Evolutionary conservation across 306 rosid species (phyloP).

Genomic region (Prinsepia uniflora): DNA sequence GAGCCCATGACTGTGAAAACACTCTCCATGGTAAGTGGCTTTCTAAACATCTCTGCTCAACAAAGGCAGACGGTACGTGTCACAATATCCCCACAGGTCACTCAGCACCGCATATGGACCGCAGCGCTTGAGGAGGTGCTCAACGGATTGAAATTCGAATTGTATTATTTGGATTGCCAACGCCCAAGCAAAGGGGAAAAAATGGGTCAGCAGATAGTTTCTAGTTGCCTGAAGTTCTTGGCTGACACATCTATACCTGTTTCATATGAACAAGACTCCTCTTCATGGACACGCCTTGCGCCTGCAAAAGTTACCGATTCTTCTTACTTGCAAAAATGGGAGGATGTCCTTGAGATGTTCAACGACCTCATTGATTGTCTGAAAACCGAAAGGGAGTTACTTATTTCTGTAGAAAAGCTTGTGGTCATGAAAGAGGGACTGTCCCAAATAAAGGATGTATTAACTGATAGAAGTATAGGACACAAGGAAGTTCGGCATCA

Average conservation of each 20-base stretch:
- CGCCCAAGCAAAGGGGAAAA: conserved; percentile 36
- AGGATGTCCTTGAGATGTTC: conserved; percentile 77
- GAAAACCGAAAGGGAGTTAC: conserved; percentile 44
- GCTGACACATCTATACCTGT: conserved; percentile 30
- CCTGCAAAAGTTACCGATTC: conserved; percentile 39
- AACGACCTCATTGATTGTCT: conserved; percentile 55
- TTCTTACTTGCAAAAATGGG: conserved; percentile 59
- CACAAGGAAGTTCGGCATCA: conserved; percentile 66
- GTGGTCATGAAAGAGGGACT: conserved; percentile 82
- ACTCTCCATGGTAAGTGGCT: conserved; percentile 55
- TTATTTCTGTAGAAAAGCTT: conserved; percentile 48
- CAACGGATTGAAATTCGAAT: conserved; percentile 50
- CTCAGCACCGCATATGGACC: conserved; percentile 68
- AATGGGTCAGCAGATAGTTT: conserved; percentile 66
- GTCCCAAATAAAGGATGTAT: conserved; percentile 68
- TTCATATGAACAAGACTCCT: conserved; percentile 38
- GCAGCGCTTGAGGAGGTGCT: conserved; percentile 56
- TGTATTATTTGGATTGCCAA: conserved; percentile 38
- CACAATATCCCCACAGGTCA: conserved; percentile 54
- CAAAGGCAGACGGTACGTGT: conserved; percentile 73
- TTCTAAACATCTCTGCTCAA: conserved; percentile 63
- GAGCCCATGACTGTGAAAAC: conserved; percentile 57
- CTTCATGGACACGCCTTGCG: conserved; percentile 78
- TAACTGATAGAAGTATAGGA: conserved; percentile 56
- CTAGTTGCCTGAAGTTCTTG: conserved; percentile 59